phyloP scores from a whole-genome alignment of 768 basidiomycete genomes.

The Lentinula sp. region DNA sequence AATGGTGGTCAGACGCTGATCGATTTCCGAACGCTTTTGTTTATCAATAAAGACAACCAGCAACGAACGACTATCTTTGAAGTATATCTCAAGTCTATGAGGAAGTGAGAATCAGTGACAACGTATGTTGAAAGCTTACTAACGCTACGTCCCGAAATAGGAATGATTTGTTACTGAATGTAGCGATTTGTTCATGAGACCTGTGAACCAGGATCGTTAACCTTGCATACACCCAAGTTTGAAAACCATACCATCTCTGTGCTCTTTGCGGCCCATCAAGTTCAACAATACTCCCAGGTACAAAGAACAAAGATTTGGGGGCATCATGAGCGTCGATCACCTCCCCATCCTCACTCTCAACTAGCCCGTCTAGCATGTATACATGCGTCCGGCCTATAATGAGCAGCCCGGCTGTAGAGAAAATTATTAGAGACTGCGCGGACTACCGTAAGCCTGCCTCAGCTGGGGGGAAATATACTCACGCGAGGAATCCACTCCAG shows the following conservation, averaged over 20 bases:
- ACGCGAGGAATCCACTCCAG: slow-evolving; percentile 92
- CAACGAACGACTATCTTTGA: slow-evolving; percentile 86
- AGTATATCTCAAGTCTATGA: slow-evolving; percentile 70
- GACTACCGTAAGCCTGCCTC: too few species aligned
- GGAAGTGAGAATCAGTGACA: neutral
- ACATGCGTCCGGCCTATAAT: slow-evolving; percentile 82
- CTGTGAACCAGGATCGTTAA: slow-evolving; percentile 28
- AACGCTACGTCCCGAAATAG: slow-evolving; percentile 90
- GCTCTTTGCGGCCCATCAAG: slow-evolving; percentile 76
- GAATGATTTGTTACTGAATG: slow-evolving; percentile 77
- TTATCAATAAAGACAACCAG: slow-evolving; percentile 77
- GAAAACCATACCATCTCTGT: slow-evolving; percentile 62
- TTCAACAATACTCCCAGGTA: slow-evolving; percentile 81
- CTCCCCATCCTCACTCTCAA: slow-evolving; percentile 82
- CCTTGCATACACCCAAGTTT: neutral
- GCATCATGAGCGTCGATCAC: slow-evolving; percentile 86
- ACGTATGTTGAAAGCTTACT: slow-evolving; percentile 21
- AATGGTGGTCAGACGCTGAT: slow-evolving; percentile 45
- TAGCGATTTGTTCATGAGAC: slow-evolving; percentile 73
- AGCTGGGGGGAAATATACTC: slow-evolving; percentile 20
- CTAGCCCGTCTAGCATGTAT: slow-evolving; percentile 87
- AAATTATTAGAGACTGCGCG: neutral
- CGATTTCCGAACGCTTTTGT: slow-evolving; percentile 53
- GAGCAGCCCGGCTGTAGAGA: slow-evolving; percentile 65
- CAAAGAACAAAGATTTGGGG: slow-evolving; percentile 72